A percentile compares a stretch with the other conserved stretches of the same genome.
Conservation (phyloP, 2,329 filamentous ascomycete genomes). For the Mollisia scopiformis region DNA sequence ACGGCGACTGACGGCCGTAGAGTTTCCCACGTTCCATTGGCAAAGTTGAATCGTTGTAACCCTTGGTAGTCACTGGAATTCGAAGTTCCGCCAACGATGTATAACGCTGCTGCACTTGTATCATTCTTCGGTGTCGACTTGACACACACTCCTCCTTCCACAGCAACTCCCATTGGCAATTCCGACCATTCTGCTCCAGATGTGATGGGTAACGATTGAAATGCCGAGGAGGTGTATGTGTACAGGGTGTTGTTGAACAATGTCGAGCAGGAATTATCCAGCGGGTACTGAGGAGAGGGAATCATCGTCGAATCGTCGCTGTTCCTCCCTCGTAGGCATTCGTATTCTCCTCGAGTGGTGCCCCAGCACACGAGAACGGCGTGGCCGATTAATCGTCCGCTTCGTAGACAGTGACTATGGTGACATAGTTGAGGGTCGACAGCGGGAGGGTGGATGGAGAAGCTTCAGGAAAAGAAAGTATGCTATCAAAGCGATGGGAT, state of each 20-base stretch:
- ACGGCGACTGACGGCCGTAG: slow-evolving; percentile 45
- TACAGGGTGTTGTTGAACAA: slow-evolving; percentile 84
- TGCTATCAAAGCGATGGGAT: slow-evolving; percentile 32
- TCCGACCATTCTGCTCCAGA: slow-evolving; percentile 73
- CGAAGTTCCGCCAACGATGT: slow-evolving; percentile 76
- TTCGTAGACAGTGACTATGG: slow-evolving; percentile 21
- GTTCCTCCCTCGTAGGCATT: slow-evolving; percentile 4
- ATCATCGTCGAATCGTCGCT: slow-evolving; percentile 40
- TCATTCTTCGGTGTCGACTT: slow-evolving; percentile 64
- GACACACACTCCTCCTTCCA: slow-evolving; percentile 79
- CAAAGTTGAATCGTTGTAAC: slow-evolving; percentile 70
- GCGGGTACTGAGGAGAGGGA: slow-evolving; percentile 68
- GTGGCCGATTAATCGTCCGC: slow-evolving; percentile 14
- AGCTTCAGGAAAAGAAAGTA: slow-evolving; percentile 17
- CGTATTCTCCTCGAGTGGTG: slow-evolving; percentile 20
- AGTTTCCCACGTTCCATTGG: slow-evolving; percentile 59
- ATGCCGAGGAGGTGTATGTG: slow-evolving; percentile 74
- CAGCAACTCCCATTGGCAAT: slow-evolving; percentile 66
- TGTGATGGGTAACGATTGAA: slow-evolving; percentile 72
- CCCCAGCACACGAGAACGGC: slow-evolving; percentile 14
- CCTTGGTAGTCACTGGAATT: slow-evolving; percentile 65
- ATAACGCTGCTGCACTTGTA: slow-evolving; percentile 65
- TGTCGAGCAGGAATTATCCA: slow-evolving; percentile 81
- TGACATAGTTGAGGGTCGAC: slow-evolving; percentile 25
- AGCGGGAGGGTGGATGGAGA: slow-evolving; percentile 13